Evolutionary conservation across 345 rosid species (phyloP).

Genomic region (Eucalyptus cloeziana): DNA sequence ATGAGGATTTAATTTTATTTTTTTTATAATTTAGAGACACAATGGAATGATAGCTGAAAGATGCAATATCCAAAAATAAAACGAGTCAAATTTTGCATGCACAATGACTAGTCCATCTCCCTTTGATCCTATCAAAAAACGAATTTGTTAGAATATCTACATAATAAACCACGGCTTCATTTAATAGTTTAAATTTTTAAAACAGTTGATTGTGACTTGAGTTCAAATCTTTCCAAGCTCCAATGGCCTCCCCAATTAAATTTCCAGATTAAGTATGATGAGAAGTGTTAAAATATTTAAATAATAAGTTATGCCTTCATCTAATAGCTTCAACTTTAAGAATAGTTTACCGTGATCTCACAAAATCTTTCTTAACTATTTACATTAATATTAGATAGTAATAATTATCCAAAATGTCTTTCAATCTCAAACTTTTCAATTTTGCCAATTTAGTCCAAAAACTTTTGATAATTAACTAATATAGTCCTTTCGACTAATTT

Average conservation of each 20-base stretch:
- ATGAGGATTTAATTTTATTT: neutral
- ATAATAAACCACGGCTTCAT: too few relatives aligned
- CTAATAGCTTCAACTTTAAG: too few relatives aligned
- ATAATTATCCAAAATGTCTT: neutral
- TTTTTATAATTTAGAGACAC: neutral
- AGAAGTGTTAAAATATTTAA: too few relatives aligned
- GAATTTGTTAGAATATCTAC: too few relatives aligned
- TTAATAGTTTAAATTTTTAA: too few relatives aligned
- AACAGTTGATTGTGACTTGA: too few relatives aligned
- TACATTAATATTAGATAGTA: neutral
- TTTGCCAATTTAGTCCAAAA: too few relatives aligned
- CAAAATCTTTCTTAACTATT: neutral
- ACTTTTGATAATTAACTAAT: neutral
- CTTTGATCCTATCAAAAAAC: neutral
- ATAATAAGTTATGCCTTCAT: too few relatives aligned
- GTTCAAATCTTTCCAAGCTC: fast-evolving
- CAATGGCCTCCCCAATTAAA: too few relatives aligned
- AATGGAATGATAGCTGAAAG: neutral
- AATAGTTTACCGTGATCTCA: too few relatives aligned
- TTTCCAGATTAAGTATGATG: too few relatives aligned
- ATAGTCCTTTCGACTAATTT: fast-evolving
- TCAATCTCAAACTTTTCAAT: neutral
- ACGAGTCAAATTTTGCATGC: neutral
- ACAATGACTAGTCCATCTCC: neutral
- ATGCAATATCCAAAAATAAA: neutral